phyloP scores from a whole-genome alignment of 2,329 filamentous ascomycete genomes.

The Cercospora nicotianae region DNA sequence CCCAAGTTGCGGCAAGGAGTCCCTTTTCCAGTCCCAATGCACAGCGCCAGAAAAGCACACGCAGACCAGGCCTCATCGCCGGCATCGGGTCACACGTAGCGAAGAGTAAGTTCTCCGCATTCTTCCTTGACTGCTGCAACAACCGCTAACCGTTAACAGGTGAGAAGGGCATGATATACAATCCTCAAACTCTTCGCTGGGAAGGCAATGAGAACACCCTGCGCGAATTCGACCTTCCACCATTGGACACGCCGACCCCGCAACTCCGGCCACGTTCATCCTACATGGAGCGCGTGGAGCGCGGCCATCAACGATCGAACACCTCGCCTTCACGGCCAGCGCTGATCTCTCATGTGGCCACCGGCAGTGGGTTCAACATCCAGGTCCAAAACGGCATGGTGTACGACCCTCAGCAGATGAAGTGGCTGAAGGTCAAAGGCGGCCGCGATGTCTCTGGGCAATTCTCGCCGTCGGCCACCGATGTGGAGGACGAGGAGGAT shows the following conservation, averaged over 20 bases:
- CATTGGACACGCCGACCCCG: slow-evolving; percentile 40
- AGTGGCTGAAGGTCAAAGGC: slow-evolving; percentile 73
- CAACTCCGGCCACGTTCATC: slow-evolving; percentile 34
- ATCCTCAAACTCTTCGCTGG: slow-evolving; percentile 82
- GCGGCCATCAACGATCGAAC: slow-evolving; percentile 37
- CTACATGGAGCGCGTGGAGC: slow-evolving; percentile 40
- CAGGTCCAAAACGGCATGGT: slow-evolving; percentile 98
- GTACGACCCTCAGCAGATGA: slow-evolving; percentile 96
- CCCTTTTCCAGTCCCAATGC: slow-evolving; percentile 53
- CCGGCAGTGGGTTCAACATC: slow-evolving; percentile 72
- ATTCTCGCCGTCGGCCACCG: slow-evolving; percentile 56
- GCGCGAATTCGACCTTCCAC: slow-evolving; percentile 67
- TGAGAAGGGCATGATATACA: slow-evolving; percentile 95
- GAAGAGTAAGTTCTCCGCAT: slow-evolving; percentile 64
- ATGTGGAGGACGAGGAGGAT: slow-evolving; percentile 86
- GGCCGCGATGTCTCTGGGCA: slow-evolving; percentile 42
- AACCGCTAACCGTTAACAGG: slow-evolving; percentile 49
- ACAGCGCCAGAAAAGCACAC: slow-evolving; percentile 48
- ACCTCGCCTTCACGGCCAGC: slow-evolving; percentile 61
- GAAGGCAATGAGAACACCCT: slow-evolving; percentile 93
- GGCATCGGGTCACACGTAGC: slow-evolving; percentile 75
- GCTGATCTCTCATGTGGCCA: slow-evolving; percentile 79
- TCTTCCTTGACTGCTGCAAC: not conserved
- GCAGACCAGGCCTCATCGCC: slow-evolving; percentile 80
- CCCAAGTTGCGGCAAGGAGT: slow-evolving; percentile 53